phyloP scores from a whole-genome alignment of 805 yeast species.

The Saturnispora quitensis region DNA sequence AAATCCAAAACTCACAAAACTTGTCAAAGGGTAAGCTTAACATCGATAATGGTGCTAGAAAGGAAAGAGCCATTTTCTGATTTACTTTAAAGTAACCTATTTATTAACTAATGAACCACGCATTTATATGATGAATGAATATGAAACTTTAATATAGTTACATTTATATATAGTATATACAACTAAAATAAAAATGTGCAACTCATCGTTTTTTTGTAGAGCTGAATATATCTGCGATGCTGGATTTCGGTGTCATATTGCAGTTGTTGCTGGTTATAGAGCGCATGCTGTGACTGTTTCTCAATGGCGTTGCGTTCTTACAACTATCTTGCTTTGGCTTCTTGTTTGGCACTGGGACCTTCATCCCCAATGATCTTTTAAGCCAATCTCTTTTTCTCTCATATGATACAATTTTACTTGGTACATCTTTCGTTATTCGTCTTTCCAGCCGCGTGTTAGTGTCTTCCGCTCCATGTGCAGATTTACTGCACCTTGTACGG shows the following conservation, averaged over 20 bases:
- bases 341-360: neutral
- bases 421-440: neutral
- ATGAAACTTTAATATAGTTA: neutral
- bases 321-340: neutral
- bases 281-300: neutral
- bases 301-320: neutral
- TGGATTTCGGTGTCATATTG: neutral
- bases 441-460: neutral
- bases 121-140: neutral
- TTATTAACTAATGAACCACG: neutral
- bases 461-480: too few relatives aligned
- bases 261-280: neutral
- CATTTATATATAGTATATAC: neutral
- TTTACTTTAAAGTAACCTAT: neutral
- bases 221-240: neutral
- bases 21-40: neutral
- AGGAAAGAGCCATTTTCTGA: neutral
- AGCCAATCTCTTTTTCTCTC: neutral
- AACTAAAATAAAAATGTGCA: too few relatives aligned
- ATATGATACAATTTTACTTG: neutral
- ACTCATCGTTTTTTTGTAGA: neutral
- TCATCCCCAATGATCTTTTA: neutral
- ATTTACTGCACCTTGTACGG: neutral
- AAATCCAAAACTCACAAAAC: conserved; percentile 29
- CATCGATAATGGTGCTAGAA: conserved; percentile 6